Conservation (phyloP, 495 filamentous ascomycete species). For the Immersiella caudata region DNA sequence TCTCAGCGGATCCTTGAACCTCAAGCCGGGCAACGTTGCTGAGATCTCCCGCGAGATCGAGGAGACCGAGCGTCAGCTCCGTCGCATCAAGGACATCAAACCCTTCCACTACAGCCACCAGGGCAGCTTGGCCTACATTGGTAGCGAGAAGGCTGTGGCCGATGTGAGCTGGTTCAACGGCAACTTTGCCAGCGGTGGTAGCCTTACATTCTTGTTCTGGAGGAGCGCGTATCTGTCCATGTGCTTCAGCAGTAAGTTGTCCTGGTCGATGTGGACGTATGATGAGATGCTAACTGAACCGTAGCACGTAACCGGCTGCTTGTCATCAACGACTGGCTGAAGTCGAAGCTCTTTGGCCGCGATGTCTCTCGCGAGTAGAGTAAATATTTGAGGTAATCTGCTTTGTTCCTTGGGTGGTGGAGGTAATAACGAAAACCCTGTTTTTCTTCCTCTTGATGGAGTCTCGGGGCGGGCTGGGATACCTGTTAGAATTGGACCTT, state of each 20-base stretch:
- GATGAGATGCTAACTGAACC: constrained; percentile 25
- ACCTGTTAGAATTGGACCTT: constrained; percentile 24
- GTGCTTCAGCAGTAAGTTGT: constrained; percentile 93
- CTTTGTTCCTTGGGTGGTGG: constrained; percentile 3
- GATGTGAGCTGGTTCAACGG: constrained; percentile 98
- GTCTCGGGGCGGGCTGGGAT: constrained; percentile 22
- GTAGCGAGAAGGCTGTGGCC: constrained; percentile 94
- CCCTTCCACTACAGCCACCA: constrained; percentile 99
- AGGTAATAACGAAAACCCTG: constrained; percentile 11
- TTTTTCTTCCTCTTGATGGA: constrained; percentile 22
- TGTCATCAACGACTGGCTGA: constrained; percentile 92
- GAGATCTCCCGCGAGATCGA: constrained; percentile 77
- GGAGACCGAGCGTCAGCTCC: constrained; percentile 78
- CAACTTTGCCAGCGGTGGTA: constrained; percentile 86
- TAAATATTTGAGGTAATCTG: neutral
- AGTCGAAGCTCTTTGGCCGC: constrained; percentile 92
- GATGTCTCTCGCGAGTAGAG: constrained; percentile 90
- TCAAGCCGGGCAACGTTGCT: constrained; percentile 59
- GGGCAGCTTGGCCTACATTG: constrained; percentile 95
- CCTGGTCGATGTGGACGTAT: constrained; percentile 6
- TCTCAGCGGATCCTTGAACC: constrained; percentile 54
- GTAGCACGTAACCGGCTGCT: constrained; percentile 87
- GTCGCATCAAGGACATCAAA: constrained; percentile 87
- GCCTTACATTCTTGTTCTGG: constrained; percentile 91
- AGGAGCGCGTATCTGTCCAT: constrained; percentile 96